These are phyloP conservation scores for Blastobotrys muscicola DNA, from an alignment of 805 yeast species.

Conservation along the genomic window DNA sequence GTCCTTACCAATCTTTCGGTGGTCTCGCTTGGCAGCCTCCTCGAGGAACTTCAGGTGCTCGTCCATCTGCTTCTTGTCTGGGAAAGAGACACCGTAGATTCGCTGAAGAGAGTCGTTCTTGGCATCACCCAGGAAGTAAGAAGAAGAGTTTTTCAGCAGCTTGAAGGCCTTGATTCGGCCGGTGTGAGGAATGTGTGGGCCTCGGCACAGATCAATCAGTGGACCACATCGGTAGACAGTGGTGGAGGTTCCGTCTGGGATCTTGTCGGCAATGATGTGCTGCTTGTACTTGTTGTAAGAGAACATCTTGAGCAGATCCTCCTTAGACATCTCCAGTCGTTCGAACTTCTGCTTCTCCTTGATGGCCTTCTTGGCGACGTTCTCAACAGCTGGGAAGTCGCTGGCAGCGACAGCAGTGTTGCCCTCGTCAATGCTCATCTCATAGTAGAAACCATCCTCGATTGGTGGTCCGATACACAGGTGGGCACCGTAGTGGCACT, in stretches of 20 bases:
- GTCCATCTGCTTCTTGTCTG: conserved; percentile 92
- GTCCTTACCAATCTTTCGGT: conserved; percentile 91
- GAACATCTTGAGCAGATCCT: conserved; percentile 86
- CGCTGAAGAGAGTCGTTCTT: conserved; percentile 93
- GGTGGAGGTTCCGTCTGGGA: conserved; percentile 92
- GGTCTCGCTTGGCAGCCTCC: conserved; percentile 89
- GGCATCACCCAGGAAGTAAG: conserved; percentile 91
- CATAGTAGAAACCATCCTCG: conserved; percentile 95
- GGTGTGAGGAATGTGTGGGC: conserved; percentile 97
- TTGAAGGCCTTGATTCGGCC: conserved; percentile 93
- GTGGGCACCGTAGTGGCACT: conserved; percentile 91
- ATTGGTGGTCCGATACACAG: conserved; percentile 95
- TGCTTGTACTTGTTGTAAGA: conserved; percentile 93
- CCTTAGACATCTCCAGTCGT: conserved; percentile 87
- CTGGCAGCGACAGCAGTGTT: conserved; percentile 65
- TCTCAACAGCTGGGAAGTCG: conserved; percentile 78
- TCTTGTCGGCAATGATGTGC: conserved; percentile 71
- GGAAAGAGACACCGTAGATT: conserved; percentile 96
- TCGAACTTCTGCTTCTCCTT: conserved; percentile 94
- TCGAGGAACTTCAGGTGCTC: conserved; percentile 89
- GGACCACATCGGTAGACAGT: conserved; percentile 98
- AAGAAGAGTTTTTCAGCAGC: conserved; percentile 88
- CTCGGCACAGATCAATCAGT: conserved; percentile 90
- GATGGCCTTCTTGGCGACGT: conserved; percentile 79
- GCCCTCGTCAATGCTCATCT: conserved; percentile 77